Base-by-base conservation (phyloP, 345 rosid species). In the Rhodamnia rubescens region DNA sequence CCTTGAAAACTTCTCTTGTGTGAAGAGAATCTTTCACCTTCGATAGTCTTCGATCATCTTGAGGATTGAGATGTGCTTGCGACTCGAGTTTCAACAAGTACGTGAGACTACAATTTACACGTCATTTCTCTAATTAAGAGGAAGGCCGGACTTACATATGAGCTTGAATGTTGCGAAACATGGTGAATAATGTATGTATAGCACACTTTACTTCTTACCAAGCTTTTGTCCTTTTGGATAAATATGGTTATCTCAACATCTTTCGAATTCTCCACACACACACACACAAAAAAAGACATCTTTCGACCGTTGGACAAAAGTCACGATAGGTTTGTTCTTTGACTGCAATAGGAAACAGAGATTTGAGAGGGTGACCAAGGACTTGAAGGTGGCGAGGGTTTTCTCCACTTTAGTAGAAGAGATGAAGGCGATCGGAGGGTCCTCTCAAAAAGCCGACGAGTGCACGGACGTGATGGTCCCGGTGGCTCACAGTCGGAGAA, bases 401-500 rank as follows among this genome's bases (percentile, higher is more conserved):
- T 91, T 97, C 89, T 90, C 92, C 2, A 97, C 98, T 36, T 64
- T 97, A 85, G 95, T 97, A 75, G 94, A 92, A 87, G 98, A 94
- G 92, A 93, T 97, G 95, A 97, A 89, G 87, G 96, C 92, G 0
- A 95, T 97, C 59, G 85, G 78, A 36, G 47, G 92, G 83, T 57
- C 81, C 14, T 24, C 44, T 12, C 52, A 40, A 44, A 49, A 84
- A 90, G 95, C 92, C 61, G 89, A 90, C 0, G 87, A 86, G 5
- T 93, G 94, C 82, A 92, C 91, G 1, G 98, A 96, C 29, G 97
- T 96, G 36, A 96, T 97, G 99, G 95, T 91, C 16, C 99, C 99
- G 18, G 92, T 91, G 78, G 95, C 95, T 29, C 95, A 92, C 59
- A 89, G 88, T 49, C 87, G 93, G 86, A 90, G 99, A 2, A 95